Evolutionary conservation across 352 stramenopile species (phyloP), one percentile per base, ranked within the genome.

Genomic region (Peronospora farinosa): DNA sequence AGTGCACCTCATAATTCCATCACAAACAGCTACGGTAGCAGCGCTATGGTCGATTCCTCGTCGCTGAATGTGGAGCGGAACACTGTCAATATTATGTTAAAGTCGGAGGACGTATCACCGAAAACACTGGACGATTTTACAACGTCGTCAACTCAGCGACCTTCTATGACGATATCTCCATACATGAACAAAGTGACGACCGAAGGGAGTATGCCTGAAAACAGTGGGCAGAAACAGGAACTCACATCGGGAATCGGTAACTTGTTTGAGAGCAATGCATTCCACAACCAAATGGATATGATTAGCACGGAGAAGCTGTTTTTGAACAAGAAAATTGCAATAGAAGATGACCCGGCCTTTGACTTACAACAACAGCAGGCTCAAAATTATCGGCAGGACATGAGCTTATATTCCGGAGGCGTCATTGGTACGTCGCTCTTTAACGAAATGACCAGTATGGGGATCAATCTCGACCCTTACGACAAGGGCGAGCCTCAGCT

Each of bases 391-490:
- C 48, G 55, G 21, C 49, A 65, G 30, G 41, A 52, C 9, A 46
- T 51, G 30, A 50, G 47, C 19, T 45, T 47, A 4, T 54, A 44
- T 1, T 59, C 67, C 33, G 35, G 33, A 6, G 46, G 60, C 30
- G 72, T 68, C 32, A 68, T 85, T 13, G 70, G 72, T 17, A 70
- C 59, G 5, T 60, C 71, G 6, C 58, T 85, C 7, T 87, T 84
- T 43, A 84, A 78, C 33, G 76, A 87, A 50, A 87, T 87, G 76
- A 83, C 67, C 13, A 87, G 69, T 47, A 87, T 87, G 76, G 76
- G 76, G 5, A 88, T 88, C 46, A 84, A 55, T 27, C 47, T 85
- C 19, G 74, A 86, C 32, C 64, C 69, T 38, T 79, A 77, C 32
- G 60, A 76, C 58, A 86, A 86, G 50, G 45, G 43, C 1, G 67